phyloP scores from a whole-genome alignment of 129 eudicot species.

The Solidago caesia region DNA sequence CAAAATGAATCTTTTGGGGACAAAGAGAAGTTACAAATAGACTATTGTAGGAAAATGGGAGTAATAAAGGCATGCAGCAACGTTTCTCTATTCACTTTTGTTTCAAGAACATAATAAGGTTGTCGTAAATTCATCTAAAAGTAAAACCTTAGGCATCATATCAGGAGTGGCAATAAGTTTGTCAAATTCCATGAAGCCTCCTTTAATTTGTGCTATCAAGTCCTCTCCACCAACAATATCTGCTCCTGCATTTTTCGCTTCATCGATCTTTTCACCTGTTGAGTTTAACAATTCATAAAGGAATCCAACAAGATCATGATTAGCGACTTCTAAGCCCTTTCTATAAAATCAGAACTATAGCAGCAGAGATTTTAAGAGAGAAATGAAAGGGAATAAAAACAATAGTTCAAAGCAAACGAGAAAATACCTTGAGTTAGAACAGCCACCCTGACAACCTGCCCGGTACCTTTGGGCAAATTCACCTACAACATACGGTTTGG shows the following conservation, averaged over 20 bases:
- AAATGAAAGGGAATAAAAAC: background rate
- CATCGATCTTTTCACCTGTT: constrained; percentile 91
- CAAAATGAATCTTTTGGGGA: background rate
- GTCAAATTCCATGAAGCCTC: constrained; percentile 94
- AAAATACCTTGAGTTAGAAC: constrained; percentile 85
- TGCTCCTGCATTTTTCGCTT: constrained; percentile 95
- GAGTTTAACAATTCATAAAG: constrained; percentile 10
- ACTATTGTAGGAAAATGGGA: background rate
- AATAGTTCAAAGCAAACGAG: background rate
- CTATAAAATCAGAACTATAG: background rate
- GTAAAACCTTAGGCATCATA: constrained; percentile 97
- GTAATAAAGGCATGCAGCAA: background rate
- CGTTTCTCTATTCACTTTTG: background rate
- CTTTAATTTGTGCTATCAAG: constrained; percentile 83
- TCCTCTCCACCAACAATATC: constrained; percentile 96
- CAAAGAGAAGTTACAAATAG: background rate
- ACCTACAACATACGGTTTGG: constrained; percentile 42
- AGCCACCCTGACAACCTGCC: constrained; percentile 88
- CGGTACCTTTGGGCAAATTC: constrained; percentile 92
- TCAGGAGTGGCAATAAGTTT: constrained; percentile 94
- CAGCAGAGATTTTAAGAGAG: background rate
- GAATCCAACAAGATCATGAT: constrained; percentile 19
- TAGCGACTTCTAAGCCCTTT: background rate
- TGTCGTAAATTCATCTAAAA: background rate
- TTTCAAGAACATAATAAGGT: background rate